Conservation (phyloP, 176 grass and related monocot genomes). For the Zea luxurians region DNA sequence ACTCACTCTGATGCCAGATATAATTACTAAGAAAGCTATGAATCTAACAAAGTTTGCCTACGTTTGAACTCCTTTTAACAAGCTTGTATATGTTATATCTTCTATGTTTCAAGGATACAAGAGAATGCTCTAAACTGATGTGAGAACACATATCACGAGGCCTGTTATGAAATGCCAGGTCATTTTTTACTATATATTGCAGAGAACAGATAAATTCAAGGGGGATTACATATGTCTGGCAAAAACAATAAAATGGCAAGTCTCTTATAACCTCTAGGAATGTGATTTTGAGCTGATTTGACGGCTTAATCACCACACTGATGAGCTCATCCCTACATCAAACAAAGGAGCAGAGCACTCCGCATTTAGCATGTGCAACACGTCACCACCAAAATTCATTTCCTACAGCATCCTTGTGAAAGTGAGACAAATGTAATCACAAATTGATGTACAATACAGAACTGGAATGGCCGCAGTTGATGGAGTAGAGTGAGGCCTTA, state of each 20-base stretch:
- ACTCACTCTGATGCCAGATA: neutral
- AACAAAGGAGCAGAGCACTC: constrained; percentile 30
- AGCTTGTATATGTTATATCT: neutral
- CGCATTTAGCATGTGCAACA: constrained; percentile 35
- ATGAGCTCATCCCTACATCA: constrained; percentile 83
- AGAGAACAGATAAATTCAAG: neutral
- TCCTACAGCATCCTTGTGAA: neutral
- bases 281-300: constrained; percentile 97
- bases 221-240: neutral
- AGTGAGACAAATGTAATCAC: neutral
- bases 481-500: constrained; percentile 16
- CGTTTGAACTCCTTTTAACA: neutral
- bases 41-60: neutral
- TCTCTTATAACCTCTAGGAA: constrained; percentile 75
- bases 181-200: neutral
- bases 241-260: constrained; percentile 23
- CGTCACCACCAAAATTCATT: constrained; percentile 21
- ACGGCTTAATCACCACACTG: constrained; percentile 81
- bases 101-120: neutral
- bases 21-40: neutral
- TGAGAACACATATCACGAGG: constrained; percentile 4
- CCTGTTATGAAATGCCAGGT: neutral
- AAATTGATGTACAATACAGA: neutral
- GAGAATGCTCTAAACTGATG: neutral
- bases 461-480: neutral